A percentile compares a stretch with the other conserved stretches of the same genome.
Evolutionary conservation across 1,284 basidiomycete species (phyloP).

Genomic region (Papiliotrema fonsecae): DNA sequence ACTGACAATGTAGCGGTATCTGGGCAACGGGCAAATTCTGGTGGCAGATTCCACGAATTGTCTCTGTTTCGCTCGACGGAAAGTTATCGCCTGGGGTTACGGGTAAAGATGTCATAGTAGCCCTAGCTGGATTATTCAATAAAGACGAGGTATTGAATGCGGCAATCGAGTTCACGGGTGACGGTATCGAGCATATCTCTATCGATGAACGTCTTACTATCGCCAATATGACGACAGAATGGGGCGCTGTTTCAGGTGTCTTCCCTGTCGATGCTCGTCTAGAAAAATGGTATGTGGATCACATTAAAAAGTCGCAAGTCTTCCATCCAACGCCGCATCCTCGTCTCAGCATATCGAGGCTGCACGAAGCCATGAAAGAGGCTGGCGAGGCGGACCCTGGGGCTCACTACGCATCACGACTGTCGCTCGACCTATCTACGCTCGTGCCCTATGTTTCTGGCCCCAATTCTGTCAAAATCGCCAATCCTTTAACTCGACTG

Average conservation of each 20-base stretch:
- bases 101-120: slow-evolving; percentile 98
- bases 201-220: slow-evolving; percentile 95
- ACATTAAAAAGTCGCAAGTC: slow-evolving; percentile 14
- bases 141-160: slow-evolving; percentile 95
- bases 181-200: slow-evolving; percentile 71
- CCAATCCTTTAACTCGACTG: slow-evolving; percentile 80
- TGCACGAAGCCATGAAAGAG: slow-evolving; percentile 61
- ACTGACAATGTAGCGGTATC: slow-evolving; percentile 56
- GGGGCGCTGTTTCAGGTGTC: slow-evolving; percentile 93
- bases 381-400: slow-evolving; percentile 67
- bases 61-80: slow-evolving; percentile 89
- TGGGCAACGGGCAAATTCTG: slow-evolving; percentile 99
- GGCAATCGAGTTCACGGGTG: slow-evolving; percentile 97
- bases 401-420: slow-evolving; percentile 81
- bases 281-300: slow-evolving; percentile 75
- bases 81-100: slow-evolving; percentile 81
- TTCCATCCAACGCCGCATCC: slow-evolving; percentile 59
- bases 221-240: slow-evolving; percentile 98
- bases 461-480: slow-evolving; percentile 95
- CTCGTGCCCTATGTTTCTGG: slow-evolving; percentile 94
- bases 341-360: slow-evolving; percentile 70
- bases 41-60: slow-evolving; percentile 98
- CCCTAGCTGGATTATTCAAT: slow-evolving; percentile 94
- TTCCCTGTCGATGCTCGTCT: slow-evolving; percentile 88
- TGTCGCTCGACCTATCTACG: slow-evolving; percentile 87